Evolutionary conservation across 345 rosid genomes (phyloP), one percentile per base, ranked within the genome.

Genomic region (Eucalyptus viminalis): DNA sequence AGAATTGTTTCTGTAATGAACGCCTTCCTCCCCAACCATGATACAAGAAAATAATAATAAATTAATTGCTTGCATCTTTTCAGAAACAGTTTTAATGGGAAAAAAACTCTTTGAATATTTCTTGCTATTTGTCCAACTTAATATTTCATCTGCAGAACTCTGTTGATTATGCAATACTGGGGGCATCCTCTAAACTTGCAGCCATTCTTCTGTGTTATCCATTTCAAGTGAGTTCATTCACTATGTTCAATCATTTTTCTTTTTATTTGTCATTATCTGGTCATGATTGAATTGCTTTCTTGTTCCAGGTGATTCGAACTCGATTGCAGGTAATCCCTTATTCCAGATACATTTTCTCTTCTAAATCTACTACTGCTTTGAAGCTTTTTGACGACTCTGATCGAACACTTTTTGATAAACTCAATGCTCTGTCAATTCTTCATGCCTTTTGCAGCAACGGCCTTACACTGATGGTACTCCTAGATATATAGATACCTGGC

Each of bases 171-270:
- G 99, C 99, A 62, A 86, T 95, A 29, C 97, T 97, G 51, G 99
- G 99, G 45, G 98, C 97, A 14, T 93, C 97, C 47, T 96, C 99
- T 56, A 97, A 97, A 95, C 89, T 97, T 58, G 97, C 96, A 58
- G 98, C 99, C 86, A 96, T 97, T 91, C 95, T 97, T 87, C 53
- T 97, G 76, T 95, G 99, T 54, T 97, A 96, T 93, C 99, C 99
- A 86, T 93, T 96, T 93, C 99, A 97, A 93, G 98, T 92, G 56
- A 86, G 89, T 53, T 53, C 80, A 86, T 91, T 87, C 86, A 24
- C 56, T 62, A 56, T 14, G 16, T 34, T 44, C 45, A 22, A n/a
- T 44, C 29, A 43, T 69, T 86, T 58, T 86, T 86, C 86, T 58
- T 86, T 86, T 67, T 89, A 12, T 43, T 24, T 24, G 86, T 85